Evolutionary conservation across 1,139 yeast species (phyloP), one percentile per base, ranked within the genome.

Genomic region (Debaryomyces psychrophilus): DNA sequence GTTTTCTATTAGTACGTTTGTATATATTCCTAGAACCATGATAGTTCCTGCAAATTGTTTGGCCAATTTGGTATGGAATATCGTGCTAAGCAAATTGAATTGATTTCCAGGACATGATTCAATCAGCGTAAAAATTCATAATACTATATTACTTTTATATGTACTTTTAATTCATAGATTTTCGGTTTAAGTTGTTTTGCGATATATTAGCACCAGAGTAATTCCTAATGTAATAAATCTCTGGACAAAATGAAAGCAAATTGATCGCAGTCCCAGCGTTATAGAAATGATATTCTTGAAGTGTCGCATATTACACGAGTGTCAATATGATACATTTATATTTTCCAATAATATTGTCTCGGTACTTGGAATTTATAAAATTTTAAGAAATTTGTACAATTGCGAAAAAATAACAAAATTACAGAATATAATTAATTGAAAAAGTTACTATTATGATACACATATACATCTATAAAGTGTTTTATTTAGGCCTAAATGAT

Each of bases 21-120:
- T 73, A 37, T 68, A 76, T 42, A 61, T 82, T 11, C 81, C 81
- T 0, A 66, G 70, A 26, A 62, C 68, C 31, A 61, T 77, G 53
- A 73, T 82, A 58, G 82, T 83, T 61, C 85, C 85, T 1, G 69
- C 79, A 43, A 83, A 80, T 55, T 82, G 87, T 57, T 54, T 79
- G 41, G 82, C 82, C 12, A 77, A 73, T 47, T 68, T 83, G 49
- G 49, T 81, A 1, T 83, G 87, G 83, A 81, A 81, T 49, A 60
- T 82, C 37, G 65, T 82, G 2, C 65, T 83, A 45, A 74, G 85
- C 50, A 62, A 58, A 47, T 50, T 69, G 27, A 54, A 57, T 44
- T 59, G 44, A 37, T 31, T 20, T 7, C 12, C 45, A 23, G 15
- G 44, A 15, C 18, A 31, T 23, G n/a, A n/a, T n/a, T 34, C 37